phyloP scores from a whole-genome alignment of 441 rosid genomes.

The Populus hybrid region DNA sequence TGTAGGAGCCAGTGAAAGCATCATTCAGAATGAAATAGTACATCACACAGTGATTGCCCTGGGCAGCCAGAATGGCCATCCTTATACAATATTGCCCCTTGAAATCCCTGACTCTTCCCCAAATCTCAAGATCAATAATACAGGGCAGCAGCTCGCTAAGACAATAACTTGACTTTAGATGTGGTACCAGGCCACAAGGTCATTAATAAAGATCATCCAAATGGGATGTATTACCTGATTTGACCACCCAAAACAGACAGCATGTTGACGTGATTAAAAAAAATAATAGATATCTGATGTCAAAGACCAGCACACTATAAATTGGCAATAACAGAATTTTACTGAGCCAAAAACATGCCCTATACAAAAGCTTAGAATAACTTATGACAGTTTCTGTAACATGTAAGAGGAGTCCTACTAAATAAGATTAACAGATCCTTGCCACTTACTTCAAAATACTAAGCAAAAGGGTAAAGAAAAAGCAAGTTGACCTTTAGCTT shows the following conservation, averaged over 20 bases:
- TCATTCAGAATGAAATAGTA: slow-evolving; percentile 2
- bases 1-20: not conserved
- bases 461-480: not conserved
- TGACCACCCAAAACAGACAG: not conserved
- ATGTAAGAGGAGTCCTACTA: not conserved
- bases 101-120: not conserved
- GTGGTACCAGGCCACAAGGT: not conserved
- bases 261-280: not conserved
- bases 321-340: not conserved
- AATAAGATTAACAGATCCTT: not conserved
- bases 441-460: not conserved
- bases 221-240: not conserved
- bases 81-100: not conserved
- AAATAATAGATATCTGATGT: not conserved
- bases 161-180: not conserved
- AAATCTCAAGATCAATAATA: not conserved
- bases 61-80: not conserved
- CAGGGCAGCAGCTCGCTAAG: not conserved
- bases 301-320: not conserved
- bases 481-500: not conserved
- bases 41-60: not conserved
- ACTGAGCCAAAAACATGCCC: not conserved
- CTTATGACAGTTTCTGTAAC: not conserved
- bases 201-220: not conserved
- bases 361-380: not conserved